Evolutionary conservation across 2,329 filamentous ascomycete species (phyloP).

Genomic region (Penicillium sp.): DNA sequence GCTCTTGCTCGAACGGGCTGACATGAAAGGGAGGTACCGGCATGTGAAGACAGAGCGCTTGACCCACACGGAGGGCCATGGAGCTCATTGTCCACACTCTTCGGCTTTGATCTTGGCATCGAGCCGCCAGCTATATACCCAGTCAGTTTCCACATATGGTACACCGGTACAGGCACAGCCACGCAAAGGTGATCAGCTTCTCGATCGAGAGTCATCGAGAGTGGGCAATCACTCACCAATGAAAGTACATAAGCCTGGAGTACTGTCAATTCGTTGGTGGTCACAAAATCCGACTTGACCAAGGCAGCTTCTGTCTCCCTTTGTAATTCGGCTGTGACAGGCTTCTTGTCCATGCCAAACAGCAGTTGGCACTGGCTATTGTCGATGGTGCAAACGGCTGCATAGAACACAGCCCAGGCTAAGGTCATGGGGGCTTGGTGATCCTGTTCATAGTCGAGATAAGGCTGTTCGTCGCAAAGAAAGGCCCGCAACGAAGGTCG

Average conservation of each 20-base stretch:
- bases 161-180: not conserved
- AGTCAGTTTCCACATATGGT: not conserved
- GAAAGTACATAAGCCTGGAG: constrained; percentile 30
- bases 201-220: too few relatives aligned
- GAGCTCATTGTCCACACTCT: constrained; percentile 32
- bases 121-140: constrained; percentile 17
- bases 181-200: too few relatives aligned
- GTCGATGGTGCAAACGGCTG: constrained; percentile 21
- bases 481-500: constrained; percentile 23
- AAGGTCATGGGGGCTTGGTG: constrained; percentile 24
- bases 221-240: constrained; percentile 14
- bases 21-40: constrained; percentile 25
- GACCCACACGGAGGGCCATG: constrained; percentile 28
- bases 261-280: constrained; percentile 28
- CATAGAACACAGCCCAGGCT: constrained; percentile 22
- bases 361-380: constrained; percentile 19
- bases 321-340: constrained; percentile 18
- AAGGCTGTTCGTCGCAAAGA: constrained; percentile 22
- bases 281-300: constrained; percentile 24
- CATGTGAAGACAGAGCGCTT: constrained; percentile 27
- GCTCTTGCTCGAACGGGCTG: constrained; percentile 25
- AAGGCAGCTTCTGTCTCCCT: constrained; percentile 22
- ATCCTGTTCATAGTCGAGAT: constrained; percentile 25
- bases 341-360: constrained; percentile 16
- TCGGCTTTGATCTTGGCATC: constrained; percentile 28